Evolutionary conservation across 371 early-diverging fungal species (phyloP).

Genomic region (Nematocida parisii): DNA sequence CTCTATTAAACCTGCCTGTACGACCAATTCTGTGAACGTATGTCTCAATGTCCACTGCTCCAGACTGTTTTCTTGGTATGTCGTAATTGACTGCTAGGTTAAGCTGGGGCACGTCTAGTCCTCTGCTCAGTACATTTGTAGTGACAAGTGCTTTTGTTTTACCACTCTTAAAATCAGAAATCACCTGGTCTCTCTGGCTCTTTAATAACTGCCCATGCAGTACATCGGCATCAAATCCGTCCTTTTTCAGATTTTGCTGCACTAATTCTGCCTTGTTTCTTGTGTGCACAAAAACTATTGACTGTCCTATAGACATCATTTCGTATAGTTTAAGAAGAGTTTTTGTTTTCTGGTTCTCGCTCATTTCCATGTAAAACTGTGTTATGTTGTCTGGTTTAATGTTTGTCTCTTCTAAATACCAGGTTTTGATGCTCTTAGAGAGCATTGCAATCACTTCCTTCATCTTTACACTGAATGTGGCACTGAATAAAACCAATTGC

Average conservation of each 20-base stretch:
- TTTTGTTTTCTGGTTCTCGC: slow-evolving; percentile 73
- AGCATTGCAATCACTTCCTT: slow-evolving; percentile 77
- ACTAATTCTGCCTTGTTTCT: slow-evolving; percentile 78
- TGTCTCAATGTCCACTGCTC: slow-evolving; percentile 79
- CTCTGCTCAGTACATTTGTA: slow-evolving; percentile 69
- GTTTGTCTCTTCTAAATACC: slow-evolving; percentile 77
- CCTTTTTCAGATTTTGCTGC: slow-evolving; percentile 74
- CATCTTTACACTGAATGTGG: slow-evolving; percentile 82
- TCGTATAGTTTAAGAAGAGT: slow-evolving; percentile 80
- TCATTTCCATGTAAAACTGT: slow-evolving; percentile 89
- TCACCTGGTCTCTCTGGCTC: slow-evolving; percentile 81
- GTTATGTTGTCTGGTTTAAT: slow-evolving; percentile 86
- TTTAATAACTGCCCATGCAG: slow-evolving; percentile 82
- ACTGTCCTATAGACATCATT: slow-evolving; percentile 74
- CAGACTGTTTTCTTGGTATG: slow-evolving; percentile 74
- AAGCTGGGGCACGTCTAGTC: slow-evolving; percentile 75
- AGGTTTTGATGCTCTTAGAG: slow-evolving; percentile 76
- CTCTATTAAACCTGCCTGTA: slow-evolving; percentile 92
- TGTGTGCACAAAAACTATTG: slow-evolving; percentile 85
- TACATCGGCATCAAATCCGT: slow-evolving; percentile 78
- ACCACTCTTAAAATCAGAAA: slow-evolving; percentile 84
- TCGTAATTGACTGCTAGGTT: slow-evolving; percentile 94
- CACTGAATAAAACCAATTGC: slow-evolving; percentile 78
- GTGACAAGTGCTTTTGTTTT: slow-evolving; percentile 78
- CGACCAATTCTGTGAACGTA: slow-evolving; percentile 96